These are phyloP conservation scores for Colletotrichum noveboracense DNA, from an alignment of 2,329 filamentous ascomycete genomes.

Conservation along the genomic window DNA sequence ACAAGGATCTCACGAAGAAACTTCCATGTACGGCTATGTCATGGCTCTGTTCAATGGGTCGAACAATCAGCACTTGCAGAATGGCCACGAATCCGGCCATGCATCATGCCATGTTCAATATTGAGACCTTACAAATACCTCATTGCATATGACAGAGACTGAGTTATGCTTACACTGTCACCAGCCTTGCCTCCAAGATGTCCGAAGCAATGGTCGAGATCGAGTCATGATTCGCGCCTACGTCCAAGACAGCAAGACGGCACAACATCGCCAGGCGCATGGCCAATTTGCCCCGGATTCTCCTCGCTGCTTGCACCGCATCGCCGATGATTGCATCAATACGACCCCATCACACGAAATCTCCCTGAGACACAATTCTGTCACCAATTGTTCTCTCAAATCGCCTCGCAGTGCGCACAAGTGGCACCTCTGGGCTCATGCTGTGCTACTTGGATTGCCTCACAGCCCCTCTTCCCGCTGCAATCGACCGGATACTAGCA, in stretches of 20 bases:
- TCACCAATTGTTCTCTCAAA: background rate
- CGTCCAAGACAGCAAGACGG: background rate
- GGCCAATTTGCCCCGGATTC: background rate
- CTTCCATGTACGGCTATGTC: background rate
- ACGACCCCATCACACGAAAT: background rate
- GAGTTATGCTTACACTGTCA: background rate
- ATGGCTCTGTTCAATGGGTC: background rate
- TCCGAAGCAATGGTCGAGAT: background rate
- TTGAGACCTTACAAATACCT: background rate
- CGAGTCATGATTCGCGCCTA: background rate
- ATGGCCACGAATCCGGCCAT: background rate
- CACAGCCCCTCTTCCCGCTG: background rate
- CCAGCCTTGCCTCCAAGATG: background rate
- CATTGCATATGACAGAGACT: background rate
- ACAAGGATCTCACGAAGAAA: background rate
- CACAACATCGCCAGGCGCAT: background rate
- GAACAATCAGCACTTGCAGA: background rate
- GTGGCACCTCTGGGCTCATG: background rate
- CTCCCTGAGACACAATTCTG: background rate
- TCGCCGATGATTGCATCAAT: background rate
- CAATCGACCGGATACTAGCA: background rate
- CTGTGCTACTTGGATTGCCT: background rate
- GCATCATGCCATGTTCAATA: background rate
- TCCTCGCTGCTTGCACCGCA: background rate
- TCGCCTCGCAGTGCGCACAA: background rate